These are phyloP conservation scores for Aspergillus kassunensis DNA, from an alignment of 495 filamentous ascomycete species.

Conservation along the genomic window DNA sequence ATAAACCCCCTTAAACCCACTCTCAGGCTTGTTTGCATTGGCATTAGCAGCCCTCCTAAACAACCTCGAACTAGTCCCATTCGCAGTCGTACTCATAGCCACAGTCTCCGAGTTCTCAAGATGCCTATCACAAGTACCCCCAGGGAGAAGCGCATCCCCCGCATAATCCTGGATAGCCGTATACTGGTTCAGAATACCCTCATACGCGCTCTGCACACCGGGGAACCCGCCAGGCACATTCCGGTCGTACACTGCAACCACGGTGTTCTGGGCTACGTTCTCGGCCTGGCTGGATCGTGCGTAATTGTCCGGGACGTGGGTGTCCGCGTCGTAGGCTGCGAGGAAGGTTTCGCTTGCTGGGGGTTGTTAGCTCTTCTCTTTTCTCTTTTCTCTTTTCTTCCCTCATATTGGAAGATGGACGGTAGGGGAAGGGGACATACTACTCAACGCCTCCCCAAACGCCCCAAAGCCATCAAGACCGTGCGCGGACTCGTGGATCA, in stretches of 20 bases:
- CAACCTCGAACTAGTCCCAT: neutral
- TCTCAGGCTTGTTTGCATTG: neutral
- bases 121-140: constrained; percentile 2
- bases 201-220: neutral
- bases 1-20: neutral
- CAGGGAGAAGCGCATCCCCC: constrained; percentile 4
- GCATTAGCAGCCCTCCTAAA: neutral
- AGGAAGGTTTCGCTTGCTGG: constrained; percentile 1
- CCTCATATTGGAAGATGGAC: too few species aligned
- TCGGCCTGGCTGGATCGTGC: constrained; percentile 7
- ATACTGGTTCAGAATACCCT: constrained; percentile 1
- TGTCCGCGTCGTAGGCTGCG: constrained; percentile 1
- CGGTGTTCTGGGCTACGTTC: constrained; percentile 8
- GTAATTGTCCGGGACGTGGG: constrained; percentile 9
- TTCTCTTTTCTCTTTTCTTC: too few species aligned
- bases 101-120: constrained; percentile 7
- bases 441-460: neutral
- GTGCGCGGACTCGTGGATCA: constrained; percentile 3
- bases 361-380: neutral
- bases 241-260: constrained; percentile 4
- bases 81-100: neutral
- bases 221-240: constrained; percentile 7
- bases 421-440: neutral
- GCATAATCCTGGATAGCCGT: neutral
- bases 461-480: neutral